Conservation (phyloP, 176 grass and related monocot genomes). For the Lolium perenne region DNA sequence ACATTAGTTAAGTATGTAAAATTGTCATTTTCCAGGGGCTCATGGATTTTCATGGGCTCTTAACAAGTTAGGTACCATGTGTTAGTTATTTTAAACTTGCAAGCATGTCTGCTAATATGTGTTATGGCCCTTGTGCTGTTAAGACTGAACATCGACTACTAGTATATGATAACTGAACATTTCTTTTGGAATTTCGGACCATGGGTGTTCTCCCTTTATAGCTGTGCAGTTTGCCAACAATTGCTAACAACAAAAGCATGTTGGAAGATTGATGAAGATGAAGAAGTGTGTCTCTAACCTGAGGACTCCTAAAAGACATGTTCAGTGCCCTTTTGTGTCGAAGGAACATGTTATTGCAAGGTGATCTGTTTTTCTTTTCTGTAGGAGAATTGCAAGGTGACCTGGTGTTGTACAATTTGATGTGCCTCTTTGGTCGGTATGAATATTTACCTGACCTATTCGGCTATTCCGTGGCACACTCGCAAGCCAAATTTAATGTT, state of each 20-base stretch:
- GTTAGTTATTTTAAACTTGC: neutral
- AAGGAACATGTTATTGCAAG: neutral
- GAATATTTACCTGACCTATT: neutral
- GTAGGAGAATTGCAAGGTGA: neutral
- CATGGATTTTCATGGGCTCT: neutral
- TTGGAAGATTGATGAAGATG: neutral
- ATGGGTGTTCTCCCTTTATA: neutral
- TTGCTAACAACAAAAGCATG: neutral
- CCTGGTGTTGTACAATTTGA: neutral
- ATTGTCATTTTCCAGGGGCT: neutral
- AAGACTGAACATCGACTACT: neutral
- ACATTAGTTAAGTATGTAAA: slow-evolving; percentile 28
- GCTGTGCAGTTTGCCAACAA: neutral
- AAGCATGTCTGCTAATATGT: slow-evolving; percentile 6
- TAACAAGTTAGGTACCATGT: slow-evolving; percentile 20
- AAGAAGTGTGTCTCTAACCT: neutral
- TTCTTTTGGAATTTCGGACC: neutral
- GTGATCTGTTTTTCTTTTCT: neutral
- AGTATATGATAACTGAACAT: neutral
- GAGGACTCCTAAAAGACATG: neutral
- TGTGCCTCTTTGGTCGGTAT: neutral
- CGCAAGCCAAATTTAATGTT: no score
- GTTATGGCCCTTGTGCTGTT: neutral
- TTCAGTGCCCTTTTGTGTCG: neutral
- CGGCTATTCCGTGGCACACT: no score